Percentiles rank a stretch among this genome's conserved stretches.
Evolutionary conservation across 192 early-diverging fungal genomes (phyloP).

Genomic region (Jimgerdemannia flammicorona): DNA sequence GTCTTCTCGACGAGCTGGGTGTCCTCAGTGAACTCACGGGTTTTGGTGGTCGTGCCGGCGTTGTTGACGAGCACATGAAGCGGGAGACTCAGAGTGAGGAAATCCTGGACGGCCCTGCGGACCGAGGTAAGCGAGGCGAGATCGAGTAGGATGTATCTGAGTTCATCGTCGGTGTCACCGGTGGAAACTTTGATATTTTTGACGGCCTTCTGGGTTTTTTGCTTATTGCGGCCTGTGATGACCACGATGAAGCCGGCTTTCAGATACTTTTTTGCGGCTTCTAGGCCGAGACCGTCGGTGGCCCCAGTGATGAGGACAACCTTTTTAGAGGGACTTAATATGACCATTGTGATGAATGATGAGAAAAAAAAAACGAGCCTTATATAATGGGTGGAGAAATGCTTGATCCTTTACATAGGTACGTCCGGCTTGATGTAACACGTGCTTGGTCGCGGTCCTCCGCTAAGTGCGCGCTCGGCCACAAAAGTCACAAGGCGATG

Average conservation of each 20-base stretch:
- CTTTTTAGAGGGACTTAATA: neutral
- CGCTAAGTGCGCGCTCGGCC: too few relatives aligned
- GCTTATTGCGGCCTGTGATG: slow-evolving; percentile 1
- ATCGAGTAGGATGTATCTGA: neutral
- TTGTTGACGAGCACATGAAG: slow-evolving; percentile 13
- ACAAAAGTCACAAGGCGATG: too few relatives aligned
- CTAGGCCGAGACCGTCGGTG: slow-evolving; percentile 11
- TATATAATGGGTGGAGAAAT: too few relatives aligned
- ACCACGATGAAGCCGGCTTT: slow-evolving; percentile 4
- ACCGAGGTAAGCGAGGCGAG: slow-evolving; percentile 5
- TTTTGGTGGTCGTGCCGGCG: neutral
- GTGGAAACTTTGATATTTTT: neutral
- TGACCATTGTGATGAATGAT: too few relatives aligned
- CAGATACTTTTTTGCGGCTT: slow-evolving; percentile 8
- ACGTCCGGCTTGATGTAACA: too few relatives aligned
- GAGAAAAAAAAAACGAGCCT: too few relatives aligned
- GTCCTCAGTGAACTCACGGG: slow-evolving; percentile 9
- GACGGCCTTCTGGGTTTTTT: neutral
- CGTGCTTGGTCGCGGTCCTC: too few relatives aligned
- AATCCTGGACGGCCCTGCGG: slow-evolving; percentile 1
- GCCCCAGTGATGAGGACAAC: slow-evolving; percentile 11
- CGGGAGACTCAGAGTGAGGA: slow-evolving; percentile 6
- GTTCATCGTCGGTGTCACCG: neutral
- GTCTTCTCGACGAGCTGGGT: slow-evolving; percentile 8
- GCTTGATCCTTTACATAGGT: too few relatives aligned